These are phyloP conservation scores for Abrus pulchellus DNA, from an alignment of 306 rosid species.

Conservation along the genomic window DNA sequence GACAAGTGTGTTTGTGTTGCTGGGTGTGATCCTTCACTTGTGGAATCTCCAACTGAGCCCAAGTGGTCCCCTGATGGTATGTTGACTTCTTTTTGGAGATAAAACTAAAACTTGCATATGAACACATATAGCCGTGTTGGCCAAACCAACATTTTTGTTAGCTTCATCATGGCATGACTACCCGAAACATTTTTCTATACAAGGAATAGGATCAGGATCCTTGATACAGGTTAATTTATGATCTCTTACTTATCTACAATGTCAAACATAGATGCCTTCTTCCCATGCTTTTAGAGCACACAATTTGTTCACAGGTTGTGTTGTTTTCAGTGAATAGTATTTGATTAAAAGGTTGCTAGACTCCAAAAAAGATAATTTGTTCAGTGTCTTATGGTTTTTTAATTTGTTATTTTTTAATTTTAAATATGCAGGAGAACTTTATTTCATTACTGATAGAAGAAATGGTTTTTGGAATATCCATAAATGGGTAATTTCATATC, in stretches of 20 bases:
- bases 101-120: conserved; percentile 16
- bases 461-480: conserved; percentile 95
- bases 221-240: conserved; percentile 10
- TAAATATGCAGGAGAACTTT: conserved; percentile 82
- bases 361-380: conserved; percentile 23
- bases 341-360: conserved; percentile 24
- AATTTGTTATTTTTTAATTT: conserved; percentile 19
- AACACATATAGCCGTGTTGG: conserved; percentile 22
- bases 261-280: conserved; percentile 4
- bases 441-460: conserved; percentile 81
- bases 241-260: not conserved
- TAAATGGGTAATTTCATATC: conserved; percentile 79
- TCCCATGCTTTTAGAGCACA: conserved; percentile 15
- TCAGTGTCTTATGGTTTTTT: conserved; percentile 24
- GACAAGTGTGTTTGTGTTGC: conserved; percentile 71
- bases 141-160: not conserved
- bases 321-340: conserved; percentile 11
- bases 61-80: conserved; percentile 94
- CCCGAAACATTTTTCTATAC: not conserved
- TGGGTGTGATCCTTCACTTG: conserved; percentile 70
- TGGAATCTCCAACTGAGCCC: conserved; percentile 95
- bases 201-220: not conserved
- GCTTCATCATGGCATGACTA: conserved; percentile 20
- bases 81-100: not conserved
- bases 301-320: conserved; percentile 1